Conservation (phyloP, 306 rosid genomes). For the Dalbergia cochinchinensis region DNA sequence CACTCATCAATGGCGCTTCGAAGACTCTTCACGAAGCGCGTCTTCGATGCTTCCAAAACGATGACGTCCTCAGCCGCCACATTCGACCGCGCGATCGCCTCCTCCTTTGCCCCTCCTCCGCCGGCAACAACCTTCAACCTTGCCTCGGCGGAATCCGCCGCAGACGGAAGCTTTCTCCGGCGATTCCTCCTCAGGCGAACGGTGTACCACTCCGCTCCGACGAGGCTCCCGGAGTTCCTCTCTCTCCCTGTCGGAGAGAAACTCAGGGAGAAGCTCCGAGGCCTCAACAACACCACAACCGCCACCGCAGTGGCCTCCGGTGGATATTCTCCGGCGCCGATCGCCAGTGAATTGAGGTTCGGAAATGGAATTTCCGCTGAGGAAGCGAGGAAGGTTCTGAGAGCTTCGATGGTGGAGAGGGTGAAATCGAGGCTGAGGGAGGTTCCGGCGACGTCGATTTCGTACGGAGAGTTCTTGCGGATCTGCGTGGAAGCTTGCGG, state of each 20-base stretch:
- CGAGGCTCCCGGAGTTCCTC: conserved; percentile 63
- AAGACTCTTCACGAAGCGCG: conserved; percentile 57
- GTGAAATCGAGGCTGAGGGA: conserved; percentile 66
- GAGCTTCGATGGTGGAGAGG: conserved; percentile 67
- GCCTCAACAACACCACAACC: conserved; percentile 24
- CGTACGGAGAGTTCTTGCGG: conserved; percentile 60
- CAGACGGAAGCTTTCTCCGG: conserved; percentile 55
- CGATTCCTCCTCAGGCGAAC: conserved; percentile 61
- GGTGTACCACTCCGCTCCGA: conserved; percentile 48
- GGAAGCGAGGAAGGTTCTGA: conserved; percentile 78
- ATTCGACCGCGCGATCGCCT: neutral
- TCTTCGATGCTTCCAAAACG: conserved; percentile 38
- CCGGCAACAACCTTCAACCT: conserved; percentile 46
- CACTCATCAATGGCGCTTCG: conserved; percentile 70
- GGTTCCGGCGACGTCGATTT: conserved; percentile 59
- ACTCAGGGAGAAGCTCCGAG: conserved; percentile 55
- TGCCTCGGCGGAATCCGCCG: conserved; percentile 42
- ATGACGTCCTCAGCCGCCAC: conserved; percentile 22
- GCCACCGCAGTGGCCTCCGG: neutral
- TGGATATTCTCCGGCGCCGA: neutral
- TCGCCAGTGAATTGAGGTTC: neutral
- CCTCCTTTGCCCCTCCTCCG: conserved; percentile 31
- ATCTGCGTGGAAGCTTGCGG: conserved; percentile 65
- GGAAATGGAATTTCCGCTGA: conserved; percentile 57
- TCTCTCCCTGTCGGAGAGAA: conserved; percentile 68